These are phyloP conservation scores for Ottelia alismoides DNA, from an alignment of 106 monocot genomes.

Conservation along the genomic window DNA sequence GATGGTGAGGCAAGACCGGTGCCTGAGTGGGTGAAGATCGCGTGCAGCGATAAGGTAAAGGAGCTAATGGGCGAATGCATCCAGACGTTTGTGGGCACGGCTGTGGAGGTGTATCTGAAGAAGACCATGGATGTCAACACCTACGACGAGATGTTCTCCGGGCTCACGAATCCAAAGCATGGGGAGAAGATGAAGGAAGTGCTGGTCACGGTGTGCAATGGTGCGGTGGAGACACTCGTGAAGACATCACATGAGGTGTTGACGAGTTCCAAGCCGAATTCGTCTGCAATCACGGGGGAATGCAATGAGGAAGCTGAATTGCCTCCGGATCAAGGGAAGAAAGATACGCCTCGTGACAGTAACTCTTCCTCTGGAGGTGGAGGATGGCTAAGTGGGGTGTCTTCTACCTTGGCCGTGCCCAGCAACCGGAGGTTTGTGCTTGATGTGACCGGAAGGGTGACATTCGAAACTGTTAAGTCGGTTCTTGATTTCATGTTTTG, in stretches of 20 bases:
- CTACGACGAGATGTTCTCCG: slow-evolving; percentile 55
- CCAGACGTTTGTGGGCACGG: slow-evolving; percentile 41
- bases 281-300: background rate
- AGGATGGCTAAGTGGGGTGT: slow-evolving; percentile 36
- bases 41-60: slow-evolving; percentile 21
- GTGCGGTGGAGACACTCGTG: slow-evolving; percentile 55
- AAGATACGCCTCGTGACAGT: background rate
- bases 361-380: background rate
- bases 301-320: background rate
- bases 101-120: slow-evolving; percentile 54
- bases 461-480: slow-evolving; percentile 59
- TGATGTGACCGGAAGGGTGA: slow-evolving; percentile 67
- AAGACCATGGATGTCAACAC: slow-evolving; percentile 61
- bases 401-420: slow-evolving; percentile 34
- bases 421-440: slow-evolving; percentile 58
- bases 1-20: background rate
- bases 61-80: slow-evolving; percentile 32
- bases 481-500: slow-evolving; percentile 52
- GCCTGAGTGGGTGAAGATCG: slow-evolving; percentile 28
- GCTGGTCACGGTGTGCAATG: slow-evolving; percentile 49
- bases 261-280: background rate
- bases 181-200: slow-evolving; percentile 51
- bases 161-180: slow-evolving; percentile 49
- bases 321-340: background rate
- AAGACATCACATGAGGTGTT: slow-evolving; percentile 50